These are phyloP conservation scores for Acanthamoeba sp. DNA, from an alignment of 208 protist genomes.

Conservation along the genomic window DNA sequence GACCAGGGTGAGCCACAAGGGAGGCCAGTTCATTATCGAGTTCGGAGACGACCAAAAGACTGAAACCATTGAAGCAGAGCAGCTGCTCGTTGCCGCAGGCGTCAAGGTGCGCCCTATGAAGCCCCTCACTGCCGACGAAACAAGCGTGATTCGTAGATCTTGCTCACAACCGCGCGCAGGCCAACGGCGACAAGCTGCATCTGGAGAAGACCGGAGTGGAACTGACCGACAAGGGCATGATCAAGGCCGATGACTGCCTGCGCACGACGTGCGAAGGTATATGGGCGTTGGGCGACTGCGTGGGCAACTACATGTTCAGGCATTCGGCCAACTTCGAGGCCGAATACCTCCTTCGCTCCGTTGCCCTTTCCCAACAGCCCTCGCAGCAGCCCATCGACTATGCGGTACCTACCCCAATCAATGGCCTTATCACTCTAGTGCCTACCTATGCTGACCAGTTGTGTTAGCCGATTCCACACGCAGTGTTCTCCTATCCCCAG, in stretches of 20 bases:
- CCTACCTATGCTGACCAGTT: background rate
- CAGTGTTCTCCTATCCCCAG: conserved; percentile 76
- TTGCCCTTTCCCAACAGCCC: background rate
- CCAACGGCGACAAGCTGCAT: conserved; percentile 69
- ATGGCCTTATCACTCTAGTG: background rate
- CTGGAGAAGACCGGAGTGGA: conserved; percentile 70
- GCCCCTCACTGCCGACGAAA: too few species aligned
- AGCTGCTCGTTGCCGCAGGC: conserved; percentile 74
- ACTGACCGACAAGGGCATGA: conserved; percentile 38
- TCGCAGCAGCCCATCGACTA: conserved; percentile 75
- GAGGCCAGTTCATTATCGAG: background rate
- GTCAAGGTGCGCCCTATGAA: too few species aligned
- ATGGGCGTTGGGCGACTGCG: conserved; percentile 79
- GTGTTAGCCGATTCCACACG: conserved; percentile 67
- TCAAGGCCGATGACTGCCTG: conserved; percentile 77
- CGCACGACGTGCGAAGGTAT: conserved; percentile 57
- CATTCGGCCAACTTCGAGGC: conserved; percentile 79
- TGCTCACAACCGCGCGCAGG: background rate
- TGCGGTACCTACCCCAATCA: conserved; percentile 18
- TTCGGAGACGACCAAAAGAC: background rate
- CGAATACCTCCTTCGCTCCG: conserved; percentile 64
- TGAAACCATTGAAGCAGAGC: background rate
- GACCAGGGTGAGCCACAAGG: conserved; percentile 23
- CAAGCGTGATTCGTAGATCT: too few species aligned
- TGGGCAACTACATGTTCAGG: conserved; percentile 77